Evolutionary conservation across 768 basidiomycete species (phyloP), one percentile per base, ranked within the genome.

Genomic region (Auricularia auricula-judae): DNA sequence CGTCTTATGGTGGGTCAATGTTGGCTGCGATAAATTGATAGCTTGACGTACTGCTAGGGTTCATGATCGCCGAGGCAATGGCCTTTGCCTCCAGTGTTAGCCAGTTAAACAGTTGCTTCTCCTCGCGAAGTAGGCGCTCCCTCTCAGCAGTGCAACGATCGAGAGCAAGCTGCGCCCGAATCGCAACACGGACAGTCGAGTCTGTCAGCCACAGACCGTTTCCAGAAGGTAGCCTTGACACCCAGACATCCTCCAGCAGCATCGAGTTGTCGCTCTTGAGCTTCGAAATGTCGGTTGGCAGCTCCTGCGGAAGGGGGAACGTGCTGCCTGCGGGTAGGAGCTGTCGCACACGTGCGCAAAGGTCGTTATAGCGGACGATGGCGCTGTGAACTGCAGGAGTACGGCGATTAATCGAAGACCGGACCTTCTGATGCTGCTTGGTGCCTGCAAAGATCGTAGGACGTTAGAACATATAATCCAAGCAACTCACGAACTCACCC

Each of bases 161-260:
- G 0, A 60, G 7, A 58, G 69, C 71, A 3, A 75, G 70, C 68
- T 76, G 62, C 18, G 68, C 65, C 33, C 65, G 66, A 1, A 79
- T 79, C 0, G 77, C 74, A 0, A 70, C 64, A 3, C 70, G 72
- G 1, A 76, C 69, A 4, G 71, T 66, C 1, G 54, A 21, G 59
- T 79, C 74, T 8, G 73, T 67, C 0, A 78, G 69, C 77, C 79
- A 80, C 8, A 61, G 62, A 8, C 72, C 75, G 0, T 68, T 58
- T 7, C 64, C 54, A 2, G 23, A 64, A 0, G 39, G 34, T 2
- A 69, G 61, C 0, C 68, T 70, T 0, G 63, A 67, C 3, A 77
- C 75, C 76, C 76, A 79, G 0, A 78, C 70, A 61, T 78, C 77
- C 39, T 78, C 72, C 72, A 78, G 72, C 0, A 81, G 67, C 0